phyloP scores from a whole-genome alignment of 1,284 basidiomycete genomes.

The Ceratobasidium sp. region DNA sequence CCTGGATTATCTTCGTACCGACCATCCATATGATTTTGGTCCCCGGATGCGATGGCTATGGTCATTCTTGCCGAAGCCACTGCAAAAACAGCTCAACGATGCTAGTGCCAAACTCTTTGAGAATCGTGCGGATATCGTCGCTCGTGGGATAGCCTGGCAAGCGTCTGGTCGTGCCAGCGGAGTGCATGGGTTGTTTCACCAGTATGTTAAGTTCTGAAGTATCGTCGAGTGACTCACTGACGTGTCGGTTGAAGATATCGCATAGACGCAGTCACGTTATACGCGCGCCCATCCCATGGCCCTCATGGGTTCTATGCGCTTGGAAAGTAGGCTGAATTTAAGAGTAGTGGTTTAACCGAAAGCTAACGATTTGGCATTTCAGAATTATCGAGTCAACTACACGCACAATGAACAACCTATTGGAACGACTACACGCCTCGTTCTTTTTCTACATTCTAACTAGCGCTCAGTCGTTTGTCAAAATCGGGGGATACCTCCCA shows the following conservation, averaged over 20 bases:
- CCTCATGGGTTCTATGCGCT: slow-evolving; percentile 96
- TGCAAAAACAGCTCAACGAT: slow-evolving; percentile 24
- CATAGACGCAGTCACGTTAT: slow-evolving; percentile 94
- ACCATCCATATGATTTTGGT: slow-evolving; percentile 56
- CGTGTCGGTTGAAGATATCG: slow-evolving; percentile 73
- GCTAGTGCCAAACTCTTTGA: slow-evolving; percentile 64
- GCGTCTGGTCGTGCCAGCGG: slow-evolving; percentile 79
- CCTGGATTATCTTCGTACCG: slow-evolving; percentile 62
- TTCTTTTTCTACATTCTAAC: slow-evolving; percentile 95
- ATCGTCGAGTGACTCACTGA: slow-evolving; percentile 8
- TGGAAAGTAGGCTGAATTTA: slow-evolving; percentile 71
- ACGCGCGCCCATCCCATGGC: slow-evolving; percentile 86
- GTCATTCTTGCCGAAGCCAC: slow-evolving; percentile 53
- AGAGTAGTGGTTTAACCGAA: neutral
- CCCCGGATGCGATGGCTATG: slow-evolving; percentile 19
- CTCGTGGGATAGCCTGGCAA: slow-evolving; percentile 76
- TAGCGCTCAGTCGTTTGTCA: slow-evolving; percentile 81
- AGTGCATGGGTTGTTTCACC: slow-evolving; percentile 82
- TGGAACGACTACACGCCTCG: slow-evolving; percentile 94
- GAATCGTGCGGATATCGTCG: slow-evolving; percentile 72
- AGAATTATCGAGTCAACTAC: slow-evolving; percentile 88
- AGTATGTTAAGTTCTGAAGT: slow-evolving; percentile 61
- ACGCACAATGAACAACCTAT: slow-evolving; percentile 90
- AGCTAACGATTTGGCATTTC: slow-evolving; percentile 11
- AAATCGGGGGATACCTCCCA: slow-evolving; percentile 91